These are phyloP conservation scores for Cutaneotrichosporon cavernicola DNA, from an alignment of 1,284 basidiomycete species.

Conservation along the genomic window DNA sequence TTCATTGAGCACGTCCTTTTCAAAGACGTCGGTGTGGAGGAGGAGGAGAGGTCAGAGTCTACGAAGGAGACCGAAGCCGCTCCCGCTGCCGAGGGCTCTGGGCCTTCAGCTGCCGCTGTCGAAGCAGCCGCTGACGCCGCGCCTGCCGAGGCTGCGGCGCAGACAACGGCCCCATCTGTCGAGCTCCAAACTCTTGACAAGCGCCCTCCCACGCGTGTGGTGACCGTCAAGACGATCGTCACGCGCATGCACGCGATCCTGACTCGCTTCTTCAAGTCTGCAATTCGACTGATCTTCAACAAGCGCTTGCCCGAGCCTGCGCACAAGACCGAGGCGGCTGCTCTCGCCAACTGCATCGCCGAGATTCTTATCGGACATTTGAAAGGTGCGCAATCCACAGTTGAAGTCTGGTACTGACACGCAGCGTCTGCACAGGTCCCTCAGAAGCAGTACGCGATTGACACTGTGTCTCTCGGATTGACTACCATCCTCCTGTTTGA, in stretches of 20 bases:
- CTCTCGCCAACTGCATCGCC: slow-evolving; percentile 69
- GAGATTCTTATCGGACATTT: slow-evolving; percentile 73
- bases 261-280: slow-evolving; percentile 86
- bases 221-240: slow-evolving; percentile 65
- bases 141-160: slow-evolving; percentile 1
- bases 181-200: slow-evolving; percentile 8
- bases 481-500: slow-evolving; percentile 76
- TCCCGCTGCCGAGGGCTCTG: not conserved
- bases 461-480: slow-evolving; percentile 74
- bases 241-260: slow-evolving; percentile 75
- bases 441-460: slow-evolving; percentile 42
- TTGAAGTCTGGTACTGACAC: not conserved
- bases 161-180: not conserved
- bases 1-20: slow-evolving; percentile 58
- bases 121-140: not conserved
- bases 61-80: slow-evolving; percentile 13
- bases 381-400: slow-evolving; percentile 31
- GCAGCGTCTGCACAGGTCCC: slow-evolving; percentile 15
- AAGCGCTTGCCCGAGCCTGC: slow-evolving; percentile 71
- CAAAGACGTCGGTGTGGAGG: slow-evolving; percentile 57
- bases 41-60: not conserved
- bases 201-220: slow-evolving; percentile 19
- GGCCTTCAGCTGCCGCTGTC: not conserved
- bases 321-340: slow-evolving; percentile 74
- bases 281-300: slow-evolving; percentile 78